Evolutionary conservation across 805 yeast genomes (phyloP), one percentile per base, ranked within the genome.

Genomic region (Wickerhamomyces tratensis): DNA sequence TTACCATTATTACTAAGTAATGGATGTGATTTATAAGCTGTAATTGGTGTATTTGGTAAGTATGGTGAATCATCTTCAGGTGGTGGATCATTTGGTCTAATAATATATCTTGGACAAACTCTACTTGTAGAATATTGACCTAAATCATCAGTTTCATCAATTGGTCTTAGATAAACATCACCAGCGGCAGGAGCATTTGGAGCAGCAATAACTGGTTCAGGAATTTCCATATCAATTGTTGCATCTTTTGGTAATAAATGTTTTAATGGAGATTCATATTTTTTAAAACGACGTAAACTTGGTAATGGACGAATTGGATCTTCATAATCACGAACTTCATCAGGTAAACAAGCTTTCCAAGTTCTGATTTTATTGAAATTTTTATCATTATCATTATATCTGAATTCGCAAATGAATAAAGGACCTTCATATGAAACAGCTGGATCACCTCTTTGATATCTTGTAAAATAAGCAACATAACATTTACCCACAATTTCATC

Each of bases 291-390:
- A 54, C 89, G 72, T 41, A 85, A 76, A 45, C 77, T 79, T 43
- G 72, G 67, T 40, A 91, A 71, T 7, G 91, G 88, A 35, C 77
- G 76, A 25, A 84, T 78, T 33, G 85, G 83, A 55, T 89, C 97
- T 54, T 86, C 91, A 42, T 65, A 53, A 49, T 84, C 88, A 54
- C 98, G 78, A 39, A 91, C 84, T 62, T 91, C 98, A 62, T 93
- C 98, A 0, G 98, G 98, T 50, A 93, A 72, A 68, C 98, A 93
- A 7, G 97, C 97, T 63, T 87, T 91, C 98, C 98, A 93, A 3
- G 98, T 91, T 57, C 98, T 76, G 54, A 93, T 93, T 58, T 91
- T 84, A 64, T 91, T 93, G 71, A 93, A 93, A 29, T 81, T 81
- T 61, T 86, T 86, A 54, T 86, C 95, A 43, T 77, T 72, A 59